phyloP scores from a whole-genome alignment of 371 early-diverging fungal species.

The Zopfochytrium polystomum region DNA sequence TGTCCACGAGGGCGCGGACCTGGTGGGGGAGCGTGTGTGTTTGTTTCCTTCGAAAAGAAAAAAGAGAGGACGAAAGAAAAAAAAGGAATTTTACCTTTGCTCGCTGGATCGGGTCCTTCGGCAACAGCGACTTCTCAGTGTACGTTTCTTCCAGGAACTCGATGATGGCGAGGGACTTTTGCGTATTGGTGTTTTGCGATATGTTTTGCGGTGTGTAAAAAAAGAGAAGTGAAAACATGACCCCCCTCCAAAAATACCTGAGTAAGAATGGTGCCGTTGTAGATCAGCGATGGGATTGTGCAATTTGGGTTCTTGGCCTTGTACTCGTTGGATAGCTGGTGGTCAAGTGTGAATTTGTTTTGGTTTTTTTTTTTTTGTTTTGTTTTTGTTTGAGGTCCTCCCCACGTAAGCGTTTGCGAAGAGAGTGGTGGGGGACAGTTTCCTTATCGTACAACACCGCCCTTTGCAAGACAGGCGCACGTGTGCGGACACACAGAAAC shows the following conservation, averaged over 20 bases:
- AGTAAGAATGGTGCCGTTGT: conserved; percentile 42
- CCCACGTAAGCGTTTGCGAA: no score
- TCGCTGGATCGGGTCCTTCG: conserved; percentile 61
- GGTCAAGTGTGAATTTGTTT: no score
- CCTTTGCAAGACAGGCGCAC: no score
- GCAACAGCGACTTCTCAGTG: conserved; percentile 66
- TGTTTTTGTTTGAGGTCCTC: no score
- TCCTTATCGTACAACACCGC: no score
- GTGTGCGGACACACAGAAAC: no score
- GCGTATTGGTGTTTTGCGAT: conserved; percentile 39
- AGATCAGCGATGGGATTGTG: conserved; percentile 66
- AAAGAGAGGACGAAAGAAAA: no score
- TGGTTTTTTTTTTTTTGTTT: no score
- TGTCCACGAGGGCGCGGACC: conserved; percentile 69
- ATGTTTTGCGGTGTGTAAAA: no score
- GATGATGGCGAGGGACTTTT: conserved; percentile 69
- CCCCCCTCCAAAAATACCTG: conserved; percentile 21
- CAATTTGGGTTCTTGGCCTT: conserved; percentile 59
- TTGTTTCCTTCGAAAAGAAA: background rate
- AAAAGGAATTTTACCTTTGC: conserved; percentile 55
- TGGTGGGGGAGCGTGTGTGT: conserved; percentile 19
- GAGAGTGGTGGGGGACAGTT: no score
- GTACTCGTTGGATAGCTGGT: conserved; percentile 59
- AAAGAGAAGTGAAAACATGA: no score
- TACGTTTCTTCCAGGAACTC: conserved; percentile 84